A percentile compares a stretch with the other conserved stretches of the same genome.
Conservation (phyloP, 371 early-diverging fungal genomes). For the Smittium mucronatum region DNA sequence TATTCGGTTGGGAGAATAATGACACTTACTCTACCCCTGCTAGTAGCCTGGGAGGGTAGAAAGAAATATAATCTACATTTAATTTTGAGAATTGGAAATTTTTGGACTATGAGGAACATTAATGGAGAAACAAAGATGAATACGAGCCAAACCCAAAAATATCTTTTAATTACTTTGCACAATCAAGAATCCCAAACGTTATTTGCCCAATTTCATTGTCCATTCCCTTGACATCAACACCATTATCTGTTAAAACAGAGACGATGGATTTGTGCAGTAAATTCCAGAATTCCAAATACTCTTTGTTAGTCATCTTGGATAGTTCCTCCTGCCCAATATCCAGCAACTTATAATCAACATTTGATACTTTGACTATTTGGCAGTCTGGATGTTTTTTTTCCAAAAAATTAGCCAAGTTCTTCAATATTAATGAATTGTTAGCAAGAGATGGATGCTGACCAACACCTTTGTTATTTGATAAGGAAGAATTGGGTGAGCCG, state of each 20-base stretch:
- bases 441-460: not conserved
- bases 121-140: too few relatives aligned
- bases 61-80: too few relatives aligned
- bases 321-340: not conserved
- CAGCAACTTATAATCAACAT: not conserved
- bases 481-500: not conserved
- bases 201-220: not conserved
- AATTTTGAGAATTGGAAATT: too few relatives aligned
- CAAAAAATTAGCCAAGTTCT: not conserved
- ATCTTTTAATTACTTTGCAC: not conserved
- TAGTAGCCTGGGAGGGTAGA: too few relatives aligned
- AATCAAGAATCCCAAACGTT: not conserved
- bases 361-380: not conserved
- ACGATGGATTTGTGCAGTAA: not conserved
- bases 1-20: too few relatives aligned
- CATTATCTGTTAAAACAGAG: not conserved
- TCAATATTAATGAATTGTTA: not conserved
- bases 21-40: too few relatives aligned
- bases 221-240: not conserved
- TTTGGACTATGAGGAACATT: too few relatives aligned
- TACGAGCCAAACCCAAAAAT: not conserved
- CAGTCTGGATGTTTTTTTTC: not conserved
- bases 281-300: not conserved
- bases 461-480: not conserved
- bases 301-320: not conserved